Base-by-base conservation (phyloP, 2,329 filamentous ascomycete genomes). In the Incumbomyces lentus region DNA sequence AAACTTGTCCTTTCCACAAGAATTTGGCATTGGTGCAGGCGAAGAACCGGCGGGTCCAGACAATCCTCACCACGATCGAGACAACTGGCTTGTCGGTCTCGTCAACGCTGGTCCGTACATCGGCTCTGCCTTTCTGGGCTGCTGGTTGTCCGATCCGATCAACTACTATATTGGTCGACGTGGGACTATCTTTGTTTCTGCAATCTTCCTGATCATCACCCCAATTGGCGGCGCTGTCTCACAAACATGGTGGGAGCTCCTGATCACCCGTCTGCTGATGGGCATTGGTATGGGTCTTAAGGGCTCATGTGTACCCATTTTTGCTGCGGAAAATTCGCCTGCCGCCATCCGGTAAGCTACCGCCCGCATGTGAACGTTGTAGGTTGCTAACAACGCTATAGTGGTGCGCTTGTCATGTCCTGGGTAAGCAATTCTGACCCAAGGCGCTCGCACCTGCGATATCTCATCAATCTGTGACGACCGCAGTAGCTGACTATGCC, bases 101-200 rank as follows among this genome's bases (percentile, higher is more conserved):
- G 61, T 72, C 49, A 72, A 72, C 46, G 55, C 64, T 36, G 61
- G 69, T 1, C 49, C 49, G 35, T 81, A 82, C 53, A 71, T 86
- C 17, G 78, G 78, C 64, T 86, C 79, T 53, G 79, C 81, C 2
- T 64, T 85, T 36, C 62, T 82, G 19, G 58, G 58, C 39, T 56
- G 57, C n/a, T 61, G 56, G 57, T 44, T 55, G 10, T 56, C 56
- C 13, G 59, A 61, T 45, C 59, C 59, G 11, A 37, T 56, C 31
- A 61, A 61, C 47, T 49, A 54, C 36, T 59, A 56, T 40, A 43
- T 60, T 5, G 59, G 59, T 12, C 57, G 59, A 33, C 54, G 59
- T 7, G 58, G 59, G 5, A 54, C 53, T 5, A 59, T 61, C 33
- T 61, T 62, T 40, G 38, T 57, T 17, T 55, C 59, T 13, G 64